Conservation (phyloP, 1,284 basidiomycete genomes). For the Apiotrichum mycotoxinovorans region DNA sequence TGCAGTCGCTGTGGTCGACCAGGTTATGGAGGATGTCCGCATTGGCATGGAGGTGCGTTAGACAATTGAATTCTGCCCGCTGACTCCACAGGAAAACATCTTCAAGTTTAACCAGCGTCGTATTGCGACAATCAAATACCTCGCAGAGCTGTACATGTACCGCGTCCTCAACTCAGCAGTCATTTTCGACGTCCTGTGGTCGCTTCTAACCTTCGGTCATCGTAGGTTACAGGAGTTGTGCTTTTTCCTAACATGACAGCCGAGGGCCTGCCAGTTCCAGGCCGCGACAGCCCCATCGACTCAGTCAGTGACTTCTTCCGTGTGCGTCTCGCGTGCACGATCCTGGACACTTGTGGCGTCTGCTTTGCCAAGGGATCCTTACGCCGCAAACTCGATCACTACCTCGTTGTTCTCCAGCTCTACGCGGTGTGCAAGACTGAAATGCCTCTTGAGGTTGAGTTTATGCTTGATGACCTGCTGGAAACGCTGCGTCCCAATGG, state of each 20-base stretch:
- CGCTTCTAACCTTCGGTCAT: slow-evolving; percentile 91
- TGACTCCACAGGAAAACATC: slow-evolving; percentile 62
- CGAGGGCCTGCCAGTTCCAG: slow-evolving; percentile 82
- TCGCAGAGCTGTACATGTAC: slow-evolving; percentile 97
- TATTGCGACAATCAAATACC: slow-evolving; percentile 84
- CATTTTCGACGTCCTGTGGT: slow-evolving; percentile 93
- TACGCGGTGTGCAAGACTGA: slow-evolving; percentile 83
- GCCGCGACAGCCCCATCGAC: slow-evolving; percentile 71
- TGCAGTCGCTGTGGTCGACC: slow-evolving; percentile 82
- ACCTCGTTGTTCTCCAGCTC: slow-evolving; percentile 87
- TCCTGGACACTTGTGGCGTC: slow-evolving; percentile 95
- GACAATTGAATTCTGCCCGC: too few species aligned
- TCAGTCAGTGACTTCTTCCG: slow-evolving; percentile 96
- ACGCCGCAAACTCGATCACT: slow-evolving; percentile 86
- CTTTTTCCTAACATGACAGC: slow-evolving; percentile 50
- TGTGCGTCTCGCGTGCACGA: slow-evolving; percentile 80
- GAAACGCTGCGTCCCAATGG: slow-evolving; percentile 81
- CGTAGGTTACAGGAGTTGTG: slow-evolving; percentile 57
- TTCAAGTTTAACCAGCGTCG: slow-evolving; percentile 94
- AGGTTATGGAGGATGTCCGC: slow-evolving; percentile 87
- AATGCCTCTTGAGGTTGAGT: slow-evolving; percentile 94
- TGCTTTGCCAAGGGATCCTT: slow-evolving; percentile 92
- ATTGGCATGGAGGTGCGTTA: slow-evolving; percentile 68
- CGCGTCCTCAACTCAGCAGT: slow-evolving; percentile 83
- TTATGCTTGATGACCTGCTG: slow-evolving; percentile 89